Conservation (phyloP, 306 rosid genomes). For the Mucuna pruriens region DNA sequence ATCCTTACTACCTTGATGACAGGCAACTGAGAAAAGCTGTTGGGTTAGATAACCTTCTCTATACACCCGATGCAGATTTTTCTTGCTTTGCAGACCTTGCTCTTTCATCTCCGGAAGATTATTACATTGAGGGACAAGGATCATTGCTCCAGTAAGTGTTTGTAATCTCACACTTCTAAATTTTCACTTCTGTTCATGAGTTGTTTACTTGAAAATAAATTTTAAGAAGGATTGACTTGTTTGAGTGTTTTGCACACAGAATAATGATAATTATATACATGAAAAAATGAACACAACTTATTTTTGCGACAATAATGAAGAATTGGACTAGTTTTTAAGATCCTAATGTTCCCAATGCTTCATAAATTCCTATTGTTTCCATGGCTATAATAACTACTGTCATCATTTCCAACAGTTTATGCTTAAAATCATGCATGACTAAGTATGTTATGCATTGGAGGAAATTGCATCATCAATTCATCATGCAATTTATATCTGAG, state of each 20-base stretch:
- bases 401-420: background rate
- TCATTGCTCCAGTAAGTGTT: constrained; percentile 91
- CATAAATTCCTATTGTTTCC: background rate
- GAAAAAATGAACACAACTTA: background rate
- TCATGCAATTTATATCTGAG: constrained; percentile 10
- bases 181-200: background rate
- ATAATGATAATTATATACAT: constrained; percentile 16
- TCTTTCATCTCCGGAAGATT: constrained; percentile 89
- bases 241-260: background rate
- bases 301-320: background rate
- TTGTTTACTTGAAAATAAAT: background rate
- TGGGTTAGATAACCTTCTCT: constrained; percentile 95
- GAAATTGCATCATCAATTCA: constrained; percentile 15
- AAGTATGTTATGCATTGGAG: constrained; percentile 11
- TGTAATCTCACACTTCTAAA: background rate
- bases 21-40: constrained; percentile 81
- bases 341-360: constrained; percentile 24
- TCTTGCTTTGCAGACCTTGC: constrained; percentile 99
- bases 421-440: background rate
- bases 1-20: constrained; percentile 45
- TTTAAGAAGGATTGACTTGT: background rate
- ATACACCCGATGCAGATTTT: constrained; percentile 98
- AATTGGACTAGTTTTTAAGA: constrained; percentile 6
- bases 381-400: background rate
- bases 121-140: constrained; percentile 96